Evolutionary conservation across 176 grass and related monocot species (phyloP).

Genomic region (Pontederia crassipes): DNA sequence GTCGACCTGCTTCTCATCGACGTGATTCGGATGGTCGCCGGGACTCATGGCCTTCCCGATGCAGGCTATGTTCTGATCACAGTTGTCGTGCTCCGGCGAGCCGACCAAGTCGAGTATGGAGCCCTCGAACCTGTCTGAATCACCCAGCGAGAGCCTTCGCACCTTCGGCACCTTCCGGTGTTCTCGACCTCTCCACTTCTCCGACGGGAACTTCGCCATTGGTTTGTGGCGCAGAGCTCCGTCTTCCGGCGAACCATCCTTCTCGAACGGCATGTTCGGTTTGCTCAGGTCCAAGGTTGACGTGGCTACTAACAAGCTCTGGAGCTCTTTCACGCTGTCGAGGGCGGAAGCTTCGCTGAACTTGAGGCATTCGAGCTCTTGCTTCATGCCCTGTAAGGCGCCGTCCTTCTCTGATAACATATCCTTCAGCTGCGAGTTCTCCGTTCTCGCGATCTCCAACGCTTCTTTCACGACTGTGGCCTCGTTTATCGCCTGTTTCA

Average conservation of each 20-base stretch:
- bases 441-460: conserved; percentile 42
- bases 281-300: conserved; percentile 30
- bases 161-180: conserved; percentile 18
- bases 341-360: conserved; percentile 60
- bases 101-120: conserved; percentile 53
- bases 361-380: conserved; percentile 57
- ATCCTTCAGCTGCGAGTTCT: conserved; percentile 55
- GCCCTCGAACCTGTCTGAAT: conserved; percentile 41
- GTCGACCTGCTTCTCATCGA: not conserved
- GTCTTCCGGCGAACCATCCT: not conserved
- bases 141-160: conserved; percentile 28
- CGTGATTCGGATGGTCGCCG: not conserved
- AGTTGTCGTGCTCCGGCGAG: conserved; percentile 23
- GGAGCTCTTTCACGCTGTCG: conserved; percentile 63
- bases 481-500: conserved; percentile 78
- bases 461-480: conserved; percentile 58
- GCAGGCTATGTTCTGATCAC: not conserved
- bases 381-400: conserved; percentile 30
- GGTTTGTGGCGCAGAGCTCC: conserved; percentile 6
- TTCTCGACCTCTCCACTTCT: conserved; percentile 6
- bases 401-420: conserved; percentile 49
- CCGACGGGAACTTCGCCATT: conserved; percentile 36
- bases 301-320: conserved; percentile 54
- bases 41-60: not conserved
- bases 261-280: not conserved